These are phyloP conservation scores for Phaeodactylum tricornutum DNA, from an alignment of 108 stramenopile species.

Conservation along the genomic window DNA sequence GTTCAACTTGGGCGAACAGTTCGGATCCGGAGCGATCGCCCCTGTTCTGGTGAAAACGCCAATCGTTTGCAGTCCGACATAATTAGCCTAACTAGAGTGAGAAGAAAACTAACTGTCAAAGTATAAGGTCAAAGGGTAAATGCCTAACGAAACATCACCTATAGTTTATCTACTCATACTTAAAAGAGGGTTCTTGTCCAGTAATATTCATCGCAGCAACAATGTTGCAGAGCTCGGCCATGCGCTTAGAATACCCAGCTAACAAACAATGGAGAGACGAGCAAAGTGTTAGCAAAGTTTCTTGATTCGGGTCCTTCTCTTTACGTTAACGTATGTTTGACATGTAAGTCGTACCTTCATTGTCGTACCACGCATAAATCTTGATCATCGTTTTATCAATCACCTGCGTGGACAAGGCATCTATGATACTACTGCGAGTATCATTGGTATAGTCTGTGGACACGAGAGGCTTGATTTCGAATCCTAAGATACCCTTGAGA, in stretches of 20 bases:
- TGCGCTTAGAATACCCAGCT: constrained; percentile 88
- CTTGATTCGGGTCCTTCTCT: not conserved
- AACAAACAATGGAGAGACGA: too few relatives aligned
- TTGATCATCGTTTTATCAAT: constrained; percentile 87
- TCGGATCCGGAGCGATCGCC: too few relatives aligned
- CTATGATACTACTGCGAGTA: constrained; percentile 74
- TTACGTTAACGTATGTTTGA: not conserved
- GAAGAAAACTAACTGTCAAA: too few relatives aligned
- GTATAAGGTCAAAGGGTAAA: too few relatives aligned
- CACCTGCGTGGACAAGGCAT: constrained; percentile 88
- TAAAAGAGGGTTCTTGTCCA: constrained; percentile 46
- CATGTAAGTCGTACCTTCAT: constrained; percentile 3
- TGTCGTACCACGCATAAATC: constrained; percentile 61
- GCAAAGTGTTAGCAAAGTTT: constrained; percentile 92
- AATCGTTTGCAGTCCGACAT: too few relatives aligned
- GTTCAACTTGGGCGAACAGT: too few relatives aligned
- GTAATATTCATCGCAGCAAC: constrained; percentile 67
- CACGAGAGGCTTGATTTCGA: constrained; percentile 76
- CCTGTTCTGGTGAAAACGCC: not conserved
- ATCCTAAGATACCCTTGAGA: constrained; percentile 85
- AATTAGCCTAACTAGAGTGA: too few relatives aligned
- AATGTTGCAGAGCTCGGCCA: constrained; percentile 80
- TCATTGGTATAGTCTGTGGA: constrained; percentile 90
- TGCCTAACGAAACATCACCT: too few relatives aligned
- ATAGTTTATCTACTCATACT: constrained; percentile 44